Evolutionary conservation across 345 rosid genomes (phyloP).

Genomic region (Arabidopsis arenosa): DNA sequence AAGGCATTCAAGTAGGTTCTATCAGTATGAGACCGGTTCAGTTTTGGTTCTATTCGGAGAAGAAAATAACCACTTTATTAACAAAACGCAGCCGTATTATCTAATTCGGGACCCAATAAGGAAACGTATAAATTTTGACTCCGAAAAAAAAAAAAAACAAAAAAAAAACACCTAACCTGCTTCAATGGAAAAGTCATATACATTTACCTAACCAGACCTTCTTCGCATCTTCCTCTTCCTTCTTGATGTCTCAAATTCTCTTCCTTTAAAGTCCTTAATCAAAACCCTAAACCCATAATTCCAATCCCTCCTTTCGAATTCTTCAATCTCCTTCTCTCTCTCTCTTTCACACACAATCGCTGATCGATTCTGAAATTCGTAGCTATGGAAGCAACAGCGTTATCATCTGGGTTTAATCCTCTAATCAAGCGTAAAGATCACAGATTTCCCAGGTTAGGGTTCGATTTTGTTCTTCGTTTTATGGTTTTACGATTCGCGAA

Average conservation of each 20-base stretch:
- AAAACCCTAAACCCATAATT: slow-evolving; percentile 41
- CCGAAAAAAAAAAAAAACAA: neutral
- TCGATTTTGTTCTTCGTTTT: slow-evolving; percentile 5
- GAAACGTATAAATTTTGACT: slow-evolving; percentile 41
- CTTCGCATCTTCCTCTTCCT: slow-evolving; percentile 35
- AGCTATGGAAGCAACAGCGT: slow-evolving; percentile 43
- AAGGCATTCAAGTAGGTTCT: no score
- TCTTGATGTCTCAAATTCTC: neutral
- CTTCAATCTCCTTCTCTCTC: neutral
- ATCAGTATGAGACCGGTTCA: neutral
- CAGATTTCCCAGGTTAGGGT: slow-evolving; percentile 35
- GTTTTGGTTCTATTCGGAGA: neutral
- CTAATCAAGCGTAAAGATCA: slow-evolving; percentile 29
- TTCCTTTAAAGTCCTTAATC: slow-evolving; percentile 7
- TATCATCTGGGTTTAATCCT: slow-evolving; percentile 38
- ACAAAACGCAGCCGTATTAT: slow-evolving; percentile 9
- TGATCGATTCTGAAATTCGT: neutral
- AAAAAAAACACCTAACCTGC: slow-evolving; percentile 17
- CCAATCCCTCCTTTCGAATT: neutral
- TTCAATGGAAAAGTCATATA: slow-evolving; percentile 39
- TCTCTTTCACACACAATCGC: no score
- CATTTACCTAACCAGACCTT: slow-evolving; percentile 27
- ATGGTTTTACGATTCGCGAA: neutral
- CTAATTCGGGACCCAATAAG: neutral
- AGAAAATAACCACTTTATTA: neutral